phyloP scores from a whole-genome alignment of 2,329 filamentous ascomycete genomes.

The Mollisiaceae sp. region DNA sequence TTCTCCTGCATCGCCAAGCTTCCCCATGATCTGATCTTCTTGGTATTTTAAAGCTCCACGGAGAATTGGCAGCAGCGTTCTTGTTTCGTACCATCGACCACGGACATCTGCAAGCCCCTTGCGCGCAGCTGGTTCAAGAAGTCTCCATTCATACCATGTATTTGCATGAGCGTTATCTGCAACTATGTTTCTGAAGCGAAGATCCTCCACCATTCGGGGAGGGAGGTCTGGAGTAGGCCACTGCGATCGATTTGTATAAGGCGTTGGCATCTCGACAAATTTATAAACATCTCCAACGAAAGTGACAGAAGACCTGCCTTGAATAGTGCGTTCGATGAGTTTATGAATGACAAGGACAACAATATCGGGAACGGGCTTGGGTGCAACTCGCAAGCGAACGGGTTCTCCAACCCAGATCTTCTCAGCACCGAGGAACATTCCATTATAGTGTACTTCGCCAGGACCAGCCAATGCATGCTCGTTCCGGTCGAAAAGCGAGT shows the following conservation, averaged over 20 bases:
- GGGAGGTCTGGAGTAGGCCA: constrained; percentile 53
- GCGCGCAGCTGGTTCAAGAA: constrained; percentile 40
- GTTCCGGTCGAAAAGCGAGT: constrained; percentile 57
- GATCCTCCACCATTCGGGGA: constrained; percentile 46
- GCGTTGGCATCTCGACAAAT: constrained; percentile 48
- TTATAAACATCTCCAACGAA: constrained; percentile 58
- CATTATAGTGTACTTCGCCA: constrained; percentile 54
- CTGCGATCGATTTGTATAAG: constrained; percentile 42
- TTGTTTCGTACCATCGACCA: constrained; percentile 65
- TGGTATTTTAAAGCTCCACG: constrained; percentile 42
- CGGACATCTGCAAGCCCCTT: constrained; percentile 54
- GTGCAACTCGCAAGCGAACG: constrained; percentile 51
- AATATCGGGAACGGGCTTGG: constrained; percentile 40
- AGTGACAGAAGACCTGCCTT: constrained; percentile 43
- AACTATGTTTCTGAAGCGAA: constrained; percentile 54
- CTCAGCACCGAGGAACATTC: constrained; percentile 61
- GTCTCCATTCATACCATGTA: constrained; percentile 41
- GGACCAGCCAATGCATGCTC: constrained; percentile 45
- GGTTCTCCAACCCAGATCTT: constrained; percentile 65
- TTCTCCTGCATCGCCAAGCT: constrained; percentile 47
- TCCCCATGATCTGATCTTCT: constrained; percentile 41
- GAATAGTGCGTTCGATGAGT: constrained; percentile 41
- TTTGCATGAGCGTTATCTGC: constrained; percentile 42
- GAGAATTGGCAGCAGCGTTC: constrained; percentile 50
- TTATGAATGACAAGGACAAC: constrained; percentile 52